Conservation (phyloP, 352 stramenopile species). For the Pythium dissotocum region DNA sequence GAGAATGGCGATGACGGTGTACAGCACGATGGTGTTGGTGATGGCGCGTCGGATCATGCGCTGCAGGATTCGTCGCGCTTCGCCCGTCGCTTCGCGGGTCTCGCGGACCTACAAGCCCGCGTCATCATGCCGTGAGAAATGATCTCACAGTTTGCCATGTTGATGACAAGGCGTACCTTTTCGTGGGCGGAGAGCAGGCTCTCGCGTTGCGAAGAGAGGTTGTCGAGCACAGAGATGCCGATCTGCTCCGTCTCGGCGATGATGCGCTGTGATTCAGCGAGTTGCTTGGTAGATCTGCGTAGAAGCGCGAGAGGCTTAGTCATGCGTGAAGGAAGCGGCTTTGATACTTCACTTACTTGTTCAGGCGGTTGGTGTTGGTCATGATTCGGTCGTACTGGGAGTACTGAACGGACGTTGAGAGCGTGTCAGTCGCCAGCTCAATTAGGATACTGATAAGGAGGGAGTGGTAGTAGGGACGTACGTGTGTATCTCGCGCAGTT, state of each 20-base stretch:
- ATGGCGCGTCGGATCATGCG: constrained; percentile 77
- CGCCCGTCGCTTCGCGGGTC: constrained; percentile 65
- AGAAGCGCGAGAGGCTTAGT: background rate
- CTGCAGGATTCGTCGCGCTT: constrained; percentile 67
- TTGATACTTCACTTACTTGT: constrained; percentile 32
- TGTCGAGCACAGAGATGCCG: constrained; percentile 69
- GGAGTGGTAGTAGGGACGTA: constrained; percentile 11
- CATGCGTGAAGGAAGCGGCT: background rate
- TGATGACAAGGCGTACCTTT: constrained; percentile 38
- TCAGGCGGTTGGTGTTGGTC: constrained; percentile 64
- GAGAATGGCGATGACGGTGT: constrained; percentile 73
- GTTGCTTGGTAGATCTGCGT: constrained; percentile 54
- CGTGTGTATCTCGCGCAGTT: constrained; percentile 31
- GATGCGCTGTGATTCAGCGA: constrained; percentile 34
- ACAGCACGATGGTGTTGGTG: constrained; percentile 80
- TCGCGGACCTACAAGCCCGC: constrained; percentile 51
- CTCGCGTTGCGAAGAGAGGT: constrained; percentile 67
- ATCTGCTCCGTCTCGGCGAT: constrained; percentile 36
- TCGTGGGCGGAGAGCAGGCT: constrained; percentile 66
- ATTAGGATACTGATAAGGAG: too few species aligned
- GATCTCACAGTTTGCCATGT: background rate
- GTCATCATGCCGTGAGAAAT: constrained; percentile 10
- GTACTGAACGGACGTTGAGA: constrained; percentile 26
- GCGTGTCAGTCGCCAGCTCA: background rate
- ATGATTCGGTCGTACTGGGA: constrained; percentile 73